Percentiles rank a stretch among this genome's conserved stretches.
These are phyloP conservation scores for Porphyridium purpureum DNA, from an alignment of 23 red algal genomes.

Conservation along the genomic window DNA sequence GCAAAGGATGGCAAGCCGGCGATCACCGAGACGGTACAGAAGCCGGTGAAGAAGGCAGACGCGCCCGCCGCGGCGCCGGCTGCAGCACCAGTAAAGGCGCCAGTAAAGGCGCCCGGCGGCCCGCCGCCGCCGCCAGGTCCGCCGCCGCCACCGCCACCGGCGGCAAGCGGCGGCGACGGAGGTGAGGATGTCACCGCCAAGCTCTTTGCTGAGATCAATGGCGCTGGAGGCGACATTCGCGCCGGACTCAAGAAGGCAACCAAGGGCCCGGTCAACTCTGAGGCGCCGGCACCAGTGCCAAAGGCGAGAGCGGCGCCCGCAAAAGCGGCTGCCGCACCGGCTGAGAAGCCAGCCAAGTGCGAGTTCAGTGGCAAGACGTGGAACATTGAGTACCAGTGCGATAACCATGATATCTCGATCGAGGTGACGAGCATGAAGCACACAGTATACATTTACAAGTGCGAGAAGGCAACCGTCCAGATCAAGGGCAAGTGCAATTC, in stretches of 20 bases:
- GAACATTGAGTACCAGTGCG: constrained; percentile 45
- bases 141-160: constrained; percentile 59
- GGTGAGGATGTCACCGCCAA: constrained; percentile 40
- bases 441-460: constrained; percentile 87
- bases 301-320: constrained; percentile 18
- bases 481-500: constrained; percentile 73
- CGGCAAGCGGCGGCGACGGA: neutral
- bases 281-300: constrained; percentile 3
- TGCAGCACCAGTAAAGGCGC: too few relatives aligned
- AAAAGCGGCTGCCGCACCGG: constrained; percentile 8
- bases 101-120: too few relatives aligned
- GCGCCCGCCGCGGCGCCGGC: too few relatives aligned
- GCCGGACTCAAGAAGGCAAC: constrained; percentile 70
- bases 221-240: constrained; percentile 31
- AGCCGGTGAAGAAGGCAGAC: too few relatives aligned
- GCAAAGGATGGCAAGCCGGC: too few relatives aligned
- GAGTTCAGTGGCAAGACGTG: constrained; percentile 44
- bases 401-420: constrained; percentile 21
- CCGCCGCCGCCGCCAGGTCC: constrained; percentile 70
- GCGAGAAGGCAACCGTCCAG: constrained; percentile 52
- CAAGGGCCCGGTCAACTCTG: constrained; percentile 46
- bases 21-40: too few relatives aligned
- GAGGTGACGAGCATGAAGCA: constrained; percentile 67
- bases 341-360: constrained; percentile 23
- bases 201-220: constrained; percentile 81